Base-by-base conservation (phyloP, 768 basidiomycete genomes). In the Tephrocybe sp. region DNA sequence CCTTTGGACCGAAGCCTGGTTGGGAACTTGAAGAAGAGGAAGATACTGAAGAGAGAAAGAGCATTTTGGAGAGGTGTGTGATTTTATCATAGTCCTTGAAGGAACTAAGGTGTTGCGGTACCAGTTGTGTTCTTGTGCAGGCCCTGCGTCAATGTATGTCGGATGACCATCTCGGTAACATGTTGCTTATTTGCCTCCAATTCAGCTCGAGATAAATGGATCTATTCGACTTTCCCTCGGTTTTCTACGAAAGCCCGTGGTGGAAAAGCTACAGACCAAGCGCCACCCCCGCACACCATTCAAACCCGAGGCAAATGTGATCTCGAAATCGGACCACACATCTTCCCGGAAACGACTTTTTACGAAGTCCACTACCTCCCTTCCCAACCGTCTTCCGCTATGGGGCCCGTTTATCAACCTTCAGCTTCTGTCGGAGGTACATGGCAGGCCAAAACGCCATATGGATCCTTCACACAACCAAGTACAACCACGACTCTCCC, bases 361-460 rank as follows among this genome's bases (percentile, higher is more conserved):
- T 89, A 82, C 54, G 87, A 92, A 66, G 85, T 87, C 8, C 78
- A 83, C 60, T 91, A 90, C 65, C 73, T 82, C 16, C 67, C 75
- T 3, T 52, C 57, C 16, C 59, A 57, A 44, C 50, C 63, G 5
- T 54, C 61, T 56, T 50, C 57, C 59, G 40, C 35, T 13, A 8
- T 38, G 15, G 24, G 21, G 7, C 32, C 49, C 19, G 27, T 53
- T 13, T 61, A 69, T 53, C 66, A 68, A 35, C 51, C 67, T 31
- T 42, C 37, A 15, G 9, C 38, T 52, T 35, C 59, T n/a, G n/a
- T n/a, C n/a, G n/a, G n/a, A 53, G 39, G 55, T 31, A 58, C 51
- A n/a, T 64, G 67, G 54, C 71, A 71, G 49, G 34, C 60, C 21
- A 61, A 57, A 21, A 60, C 64, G 13, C 60, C 64, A 27, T 59